Evolutionary conservation across 2,329 filamentous ascomycete genomes (phyloP).

Genomic region (Hawksworthiomyces lignivorus): DNA sequence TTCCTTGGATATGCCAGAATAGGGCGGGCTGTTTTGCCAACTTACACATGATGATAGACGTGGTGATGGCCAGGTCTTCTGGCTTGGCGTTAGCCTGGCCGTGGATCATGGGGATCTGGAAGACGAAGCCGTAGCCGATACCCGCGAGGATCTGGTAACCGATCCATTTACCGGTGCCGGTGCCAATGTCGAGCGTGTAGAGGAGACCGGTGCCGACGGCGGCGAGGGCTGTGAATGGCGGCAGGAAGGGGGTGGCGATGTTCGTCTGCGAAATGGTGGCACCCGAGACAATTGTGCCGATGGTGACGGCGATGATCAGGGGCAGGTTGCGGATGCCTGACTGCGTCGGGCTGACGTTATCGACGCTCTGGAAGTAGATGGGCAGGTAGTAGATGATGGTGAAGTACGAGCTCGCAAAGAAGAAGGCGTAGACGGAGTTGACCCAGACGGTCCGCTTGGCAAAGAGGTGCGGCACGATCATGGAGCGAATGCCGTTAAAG

Average conservation of each 20-base stretch:
- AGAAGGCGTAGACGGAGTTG: slow-evolving; percentile 32
- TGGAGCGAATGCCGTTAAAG: slow-evolving; percentile 37
- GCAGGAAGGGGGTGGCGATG: slow-evolving; percentile 27
- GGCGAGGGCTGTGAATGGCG: slow-evolving; percentile 29
- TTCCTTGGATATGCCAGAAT: slow-evolving; percentile 9
- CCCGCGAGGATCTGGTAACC: slow-evolving; percentile 42
- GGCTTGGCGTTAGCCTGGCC: slow-evolving; percentile 24
- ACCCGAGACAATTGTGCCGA: slow-evolving; percentile 29
- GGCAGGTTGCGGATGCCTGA: slow-evolving; percentile 34
- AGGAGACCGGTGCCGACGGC: slow-evolving; percentile 29
- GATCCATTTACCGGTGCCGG: slow-evolving; percentile 31
- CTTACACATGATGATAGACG: slow-evolving; percentile 28
- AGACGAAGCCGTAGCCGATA: slow-evolving; percentile 34
- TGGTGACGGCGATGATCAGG: slow-evolving; percentile 28
- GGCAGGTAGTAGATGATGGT: slow-evolving; percentile 38
- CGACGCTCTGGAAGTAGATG: slow-evolving; percentile 44
- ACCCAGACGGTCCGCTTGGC: slow-evolving; percentile 34
- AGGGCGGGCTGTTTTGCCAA: slow-evolving; percentile 12
- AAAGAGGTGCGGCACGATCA: slow-evolving; percentile 40
- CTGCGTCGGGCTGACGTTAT: slow-evolving; percentile 28
- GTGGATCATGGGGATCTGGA: slow-evolving; percentile 37
- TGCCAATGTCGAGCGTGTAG: slow-evolving; percentile 28
- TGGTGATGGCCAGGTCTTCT: slow-evolving; percentile 30
- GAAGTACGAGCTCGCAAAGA: slow-evolving; percentile 36
- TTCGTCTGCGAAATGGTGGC: slow-evolving; percentile 24